Evolutionary conservation across 805 yeast species (phyloP), one percentile per base, ranked within the genome.

Genomic region (Pichia cabralensis): DNA sequence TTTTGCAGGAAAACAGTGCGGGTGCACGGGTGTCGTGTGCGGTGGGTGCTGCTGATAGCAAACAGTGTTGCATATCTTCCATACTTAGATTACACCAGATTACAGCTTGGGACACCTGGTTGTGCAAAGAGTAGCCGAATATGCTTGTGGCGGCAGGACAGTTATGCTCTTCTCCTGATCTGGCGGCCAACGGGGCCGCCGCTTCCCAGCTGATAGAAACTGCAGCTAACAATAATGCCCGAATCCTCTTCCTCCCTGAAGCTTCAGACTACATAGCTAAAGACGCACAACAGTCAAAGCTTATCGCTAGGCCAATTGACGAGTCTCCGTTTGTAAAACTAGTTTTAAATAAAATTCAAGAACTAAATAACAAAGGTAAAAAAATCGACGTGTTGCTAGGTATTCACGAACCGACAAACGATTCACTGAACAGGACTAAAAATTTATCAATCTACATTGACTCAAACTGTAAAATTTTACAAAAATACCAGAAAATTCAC

Each of bases 181-280:
- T 85, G 18, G 49, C 56, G 2, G 65, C 63, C 16, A 89, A 89
- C 45, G 76, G 83, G 5, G 46, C 59, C 8, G 58, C 65, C 1
- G 94, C 78, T 0, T 65, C 70, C 10, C 62, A 62, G 21, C 61
- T 88, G 24, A 75, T 89, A 13, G 52, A 59, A n/a, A 56, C 64
- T 34, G 95, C 97, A 0, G 68, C 80, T 0, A 58, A 57, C 3
- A 52, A 65, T 12, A 70, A 78, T 4, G 86, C 80, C 11, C 64
- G 69, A 42, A 74, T 84, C 3, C 62, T 92, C 5, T 85, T 92
- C 50, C 67, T 89, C 29, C 97, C 97, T 2, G 98, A 89, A 54
- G 97, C 97, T 0, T 69, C 92, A 5, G 97, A 89, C 53, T 89
- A 85, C 53, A 67, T 89, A 26, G 78, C 95, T 5, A 64, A 73